phyloP scores from a whole-genome alignment of 129 eudicot genomes.

The Escallonia herrerae region DNA sequence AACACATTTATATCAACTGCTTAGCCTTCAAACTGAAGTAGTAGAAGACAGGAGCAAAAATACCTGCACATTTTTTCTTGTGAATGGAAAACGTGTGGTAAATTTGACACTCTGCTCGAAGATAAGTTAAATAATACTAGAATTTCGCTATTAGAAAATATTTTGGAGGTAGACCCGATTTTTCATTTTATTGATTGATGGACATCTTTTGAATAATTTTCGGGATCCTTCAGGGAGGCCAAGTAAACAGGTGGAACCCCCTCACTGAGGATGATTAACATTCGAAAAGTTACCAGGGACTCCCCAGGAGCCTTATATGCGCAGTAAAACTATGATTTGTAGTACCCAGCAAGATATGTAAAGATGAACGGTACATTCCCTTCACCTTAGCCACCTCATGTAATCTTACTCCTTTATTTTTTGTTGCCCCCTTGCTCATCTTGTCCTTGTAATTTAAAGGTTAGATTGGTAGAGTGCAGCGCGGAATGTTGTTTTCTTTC shows the following conservation, averaged over 20 bases:
- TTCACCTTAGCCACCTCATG: background rate
- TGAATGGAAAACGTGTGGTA: background rate
- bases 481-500: background rate
- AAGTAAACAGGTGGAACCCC: conserved; percentile 13
- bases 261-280: conserved; percentile 8
- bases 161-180: background rate
- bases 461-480: background rate
- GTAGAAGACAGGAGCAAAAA: too few species aligned
- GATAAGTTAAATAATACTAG: background rate
- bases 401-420: too few species aligned
- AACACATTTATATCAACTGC: too few species aligned
- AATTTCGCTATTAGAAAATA: background rate
- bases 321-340: conserved; percentile 13
- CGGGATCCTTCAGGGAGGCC: conserved; percentile 19
- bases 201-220: background rate
- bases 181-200: background rate
- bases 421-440: background rate
- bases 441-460: background rate
- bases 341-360: conserved; percentile 6
- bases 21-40: too few species aligned
- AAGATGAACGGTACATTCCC: background rate
- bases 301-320: background rate
- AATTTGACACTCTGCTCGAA: background rate
- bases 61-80: too few species aligned
- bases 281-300: background rate